Base-by-base conservation (phyloP, 108 stramenopile genomes). In the Cyclotella atomus region DNA sequence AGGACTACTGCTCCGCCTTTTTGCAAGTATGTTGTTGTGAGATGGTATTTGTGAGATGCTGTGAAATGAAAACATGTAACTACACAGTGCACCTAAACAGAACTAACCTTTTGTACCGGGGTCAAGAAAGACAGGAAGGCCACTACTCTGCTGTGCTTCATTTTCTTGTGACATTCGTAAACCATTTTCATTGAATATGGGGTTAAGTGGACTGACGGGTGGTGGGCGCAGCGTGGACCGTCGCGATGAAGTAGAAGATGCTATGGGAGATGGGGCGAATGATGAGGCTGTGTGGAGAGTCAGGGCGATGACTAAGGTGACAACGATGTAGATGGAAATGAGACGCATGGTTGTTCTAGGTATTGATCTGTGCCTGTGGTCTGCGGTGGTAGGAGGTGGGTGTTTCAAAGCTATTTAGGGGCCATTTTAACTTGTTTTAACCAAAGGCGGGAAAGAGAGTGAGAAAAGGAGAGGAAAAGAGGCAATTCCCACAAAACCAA, bases 111-210 rank as follows among this genome's bases (percentile, higher is more conserved):
- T 89, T 29, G 93, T 95, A 28, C 91, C 91, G 14, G 89, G 89
- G 79, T 95, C 93, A 28, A 95, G 79, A 68, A 88, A 88, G 65
- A 89, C 89, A 9, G 93, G 93, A 24, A 94, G 85, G 54, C 79
- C 81, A 49, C 29, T 68, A 3, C 41, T 27, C 50, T 52, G 30
- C 52, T 19, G n/a, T 9, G 30, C 43, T 30, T 57, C 55, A 47
- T 65, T 59, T 21, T 63, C 49, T 47, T 50, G 41, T 1, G 76
- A 76, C 76, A 76, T 70, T 59, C 30, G n/a, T 10, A 52, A 23
- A 52, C 9, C 52, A 23, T 23, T 5, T 23, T 52, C 21, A 19
- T 10, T 52, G 24, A 52, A 52, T 23, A 52, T 23, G 10, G 52
- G 24, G 21, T 1, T 23, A 52, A 52, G 24, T 10, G 12, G 21